Evolutionary conservation across 352 stramenopile species (phyloP), one percentile per base, ranked within the genome.

Genomic region (Pythium phragmiticola): DNA sequence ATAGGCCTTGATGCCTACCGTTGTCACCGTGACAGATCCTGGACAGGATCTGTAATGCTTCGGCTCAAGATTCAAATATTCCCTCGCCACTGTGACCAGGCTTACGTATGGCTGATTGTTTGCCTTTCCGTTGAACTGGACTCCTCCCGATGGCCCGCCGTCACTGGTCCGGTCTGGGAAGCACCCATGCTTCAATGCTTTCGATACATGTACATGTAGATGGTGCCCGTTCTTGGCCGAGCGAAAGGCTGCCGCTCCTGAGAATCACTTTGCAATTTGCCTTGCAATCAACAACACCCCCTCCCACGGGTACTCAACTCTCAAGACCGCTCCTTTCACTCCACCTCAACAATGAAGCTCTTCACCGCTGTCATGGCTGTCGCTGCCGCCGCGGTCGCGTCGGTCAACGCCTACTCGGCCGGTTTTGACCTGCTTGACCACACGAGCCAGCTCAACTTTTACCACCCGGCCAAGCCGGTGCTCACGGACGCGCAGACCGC

Each of bases 371-470:
- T 66, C n/a, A 36, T 52, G 26, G 37, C 37, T 30, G 58, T 57
- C 47, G 50, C 49, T 16, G 47, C 58, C 6, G 58, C 50, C 48
- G 47, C 48, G 12, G 48, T 50, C 33, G 21, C 51, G 68, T 84
- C 66, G 26, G 63, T 74, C 26, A 43, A 60, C 23, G 54, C 54
- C 13, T 60, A 60, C 41, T 60, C 54, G 41, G 54, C 19, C 9
- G 54, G 54, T 34, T 87, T 87, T 42, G 75, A 87, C 69, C 58
- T 87, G 36, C 72, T 79, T 45, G 77, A 84, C 68, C 75, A 84
- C 67, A 84, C 77, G 47, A 87, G 74, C 42, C 75, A 81, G 55
- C 75, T 87, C 60, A 82, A 78, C 61, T 83, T 74, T 64, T 87
- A 87, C 65, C 77, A 82, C 63, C 65, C 70, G 57, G 75, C 77